Base-by-base conservation (phyloP, 2,329 filamentous ascomycete genomes). In the Hypoxylon sp. region DNA sequence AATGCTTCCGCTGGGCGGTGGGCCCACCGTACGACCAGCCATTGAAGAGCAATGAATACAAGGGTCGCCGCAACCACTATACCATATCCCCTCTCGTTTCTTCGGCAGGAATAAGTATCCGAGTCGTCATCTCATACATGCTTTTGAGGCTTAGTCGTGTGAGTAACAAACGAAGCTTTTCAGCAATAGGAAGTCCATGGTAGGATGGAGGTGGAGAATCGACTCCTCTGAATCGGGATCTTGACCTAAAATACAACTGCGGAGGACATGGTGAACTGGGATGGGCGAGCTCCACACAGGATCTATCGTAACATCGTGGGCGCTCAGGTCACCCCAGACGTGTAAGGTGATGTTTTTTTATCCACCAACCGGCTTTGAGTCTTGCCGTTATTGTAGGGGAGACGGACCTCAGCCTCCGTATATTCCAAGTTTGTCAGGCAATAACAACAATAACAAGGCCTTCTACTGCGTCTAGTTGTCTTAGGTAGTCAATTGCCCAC, bases 281-380 rank as follows among this genome's bases (percentile, higher is more conserved):
- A 5, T 42, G 29, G 35, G 35, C 35, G 17, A 42, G 14, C 14
- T 4, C 13, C 33, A 10, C 19, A 35, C 33, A 35, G 17, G 10
- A 42, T 10, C 33, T 52, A 55, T 33, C 3, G 50, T 52, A 33
- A 52, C 50, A 52, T 52, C 31, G 50, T 22, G 17, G 17, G 11
- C n/a, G 29, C 29, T 33, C 26, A 33, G 29, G 48, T 29, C 5
- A 17, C 13, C 24, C 26, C 8, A 26, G 19, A 9, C 4, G 26
- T 29, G 17, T 52, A 37, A 52, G 11, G n/a, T 14, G 50, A 31
- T 13, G n/a, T 52, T 52, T 22, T 22, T 22, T 52, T 52, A 26
- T 52, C 50, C 50, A 52, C 50, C 50, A 37, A 52, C 50, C 26
- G n/a, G 29, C 50, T 26, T 33, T 9, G 17, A 52, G 29, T 31